Conservation (phyloP, 169 alveolate species). For the Eimeria falciformis region DNA sequence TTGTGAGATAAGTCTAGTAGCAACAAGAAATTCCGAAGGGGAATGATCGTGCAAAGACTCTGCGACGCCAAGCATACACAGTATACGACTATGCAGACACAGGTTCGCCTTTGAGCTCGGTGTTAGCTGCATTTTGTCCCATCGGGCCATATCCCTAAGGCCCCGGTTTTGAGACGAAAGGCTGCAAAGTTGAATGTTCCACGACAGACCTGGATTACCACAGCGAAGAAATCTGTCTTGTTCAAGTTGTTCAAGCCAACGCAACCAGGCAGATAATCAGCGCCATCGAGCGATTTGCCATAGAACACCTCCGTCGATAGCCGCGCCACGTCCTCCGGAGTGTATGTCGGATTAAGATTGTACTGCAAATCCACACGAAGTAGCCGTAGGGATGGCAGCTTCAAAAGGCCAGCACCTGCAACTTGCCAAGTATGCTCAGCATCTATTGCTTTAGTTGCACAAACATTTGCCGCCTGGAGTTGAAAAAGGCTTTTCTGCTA, state of each 20-base stretch:
- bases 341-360: conserved; percentile 87
- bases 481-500: no score
- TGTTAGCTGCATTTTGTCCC: no score
- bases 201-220: conserved; percentile 90
- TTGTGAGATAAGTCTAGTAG: conserved; percentile 69
- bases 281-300: conserved; percentile 96
- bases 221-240: conserved; percentile 97
- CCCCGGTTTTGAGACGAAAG: no score
- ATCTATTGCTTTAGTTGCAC: no score
- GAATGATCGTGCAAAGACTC: conserved; percentile 77
- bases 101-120: no score
- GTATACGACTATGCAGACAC: neutral
- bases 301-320: conserved; percentile 81
- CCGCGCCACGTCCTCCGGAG: conserved; percentile 85
- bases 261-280: conserved; percentile 95
- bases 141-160: no score
- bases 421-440: no score
- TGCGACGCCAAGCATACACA: conserved; percentile 15
- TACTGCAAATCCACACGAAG: conserved; percentile 42
- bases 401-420: no score
- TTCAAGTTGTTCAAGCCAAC: conserved; percentile 97
- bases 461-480: no score
- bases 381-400: no score
- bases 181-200: neutral
- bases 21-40: conserved; percentile 79